These are phyloP conservation scores for Cladosporium sp. DNA, from an alignment of 2,329 filamentous ascomycete species.

Conservation along the genomic window DNA sequence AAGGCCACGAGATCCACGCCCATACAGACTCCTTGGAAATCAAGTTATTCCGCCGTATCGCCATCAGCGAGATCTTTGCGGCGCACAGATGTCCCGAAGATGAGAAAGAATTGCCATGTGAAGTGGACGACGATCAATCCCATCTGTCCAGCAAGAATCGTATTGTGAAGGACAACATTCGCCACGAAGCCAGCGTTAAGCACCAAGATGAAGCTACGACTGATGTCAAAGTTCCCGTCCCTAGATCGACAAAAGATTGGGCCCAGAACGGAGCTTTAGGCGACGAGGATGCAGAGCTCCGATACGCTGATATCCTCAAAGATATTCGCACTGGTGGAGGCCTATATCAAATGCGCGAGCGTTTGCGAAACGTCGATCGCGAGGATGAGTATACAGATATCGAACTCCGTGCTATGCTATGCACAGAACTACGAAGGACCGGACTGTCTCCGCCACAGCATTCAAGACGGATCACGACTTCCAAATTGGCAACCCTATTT, in stretches of 20 bases:
- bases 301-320: not conserved
- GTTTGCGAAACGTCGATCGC: not conserved
- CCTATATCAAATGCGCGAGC: conserved; percentile 2
- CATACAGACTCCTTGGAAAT: conserved; percentile 53
- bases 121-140: not conserved
- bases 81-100: conserved; percentile 58
- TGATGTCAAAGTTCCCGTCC: not conserved
- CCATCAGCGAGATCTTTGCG: conserved; percentile 55
- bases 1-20: conserved; percentile 49
- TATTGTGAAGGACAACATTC: not conserved
- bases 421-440: conserved; percentile 6
- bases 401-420: conserved; percentile 1
- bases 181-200: conserved; percentile 2
- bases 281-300: not conserved
- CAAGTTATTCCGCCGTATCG: conserved; percentile 52
- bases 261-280: not conserved
- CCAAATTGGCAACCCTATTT: not conserved
- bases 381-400: conserved; percentile 1
- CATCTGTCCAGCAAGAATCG: not conserved
- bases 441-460: not conserved
- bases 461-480: not conserved
- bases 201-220: not conserved
- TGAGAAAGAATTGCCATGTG: conserved; percentile 43
- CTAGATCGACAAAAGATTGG: not conserved
- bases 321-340: not conserved